Evolutionary conservation across 345 rosid species (phyloP).

Genomic region (Ailanthus altissimus): DNA sequence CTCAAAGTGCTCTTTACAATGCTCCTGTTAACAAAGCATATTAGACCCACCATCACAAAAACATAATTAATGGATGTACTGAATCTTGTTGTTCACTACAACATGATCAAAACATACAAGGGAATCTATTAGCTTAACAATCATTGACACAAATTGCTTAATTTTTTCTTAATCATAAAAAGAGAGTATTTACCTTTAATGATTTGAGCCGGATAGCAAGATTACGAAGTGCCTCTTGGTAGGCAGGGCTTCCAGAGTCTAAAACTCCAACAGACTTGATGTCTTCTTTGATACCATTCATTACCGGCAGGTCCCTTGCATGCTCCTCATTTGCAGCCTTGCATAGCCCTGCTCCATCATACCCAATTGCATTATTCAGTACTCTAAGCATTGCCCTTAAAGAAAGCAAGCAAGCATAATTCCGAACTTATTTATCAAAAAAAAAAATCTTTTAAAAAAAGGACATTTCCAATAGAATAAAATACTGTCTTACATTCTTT

Average conservation of each 20-base stretch:
- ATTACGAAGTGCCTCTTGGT: constrained; percentile 49
- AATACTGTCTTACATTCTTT: neutral
- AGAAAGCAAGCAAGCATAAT: neutral
- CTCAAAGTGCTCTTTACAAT: constrained; percentile 57
- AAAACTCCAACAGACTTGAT: constrained; percentile 65
- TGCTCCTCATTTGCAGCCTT: constrained; percentile 64
- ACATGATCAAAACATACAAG: neutral
- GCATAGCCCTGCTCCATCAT: constrained; percentile 51
- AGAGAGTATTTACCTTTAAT: constrained; percentile 40
- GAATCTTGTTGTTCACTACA: neutral
- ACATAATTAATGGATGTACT: neutral
- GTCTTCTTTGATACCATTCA: constrained; percentile 75
- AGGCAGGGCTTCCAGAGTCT: constrained; percentile 42
- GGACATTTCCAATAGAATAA: too few species aligned
- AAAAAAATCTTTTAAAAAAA: neutral
- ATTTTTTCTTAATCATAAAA: neutral
- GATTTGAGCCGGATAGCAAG: constrained; percentile 59
- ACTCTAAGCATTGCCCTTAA: constrained; percentile 6
- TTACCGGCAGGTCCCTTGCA: constrained; percentile 66
- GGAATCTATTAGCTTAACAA: neutral
- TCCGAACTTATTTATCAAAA: neutral
- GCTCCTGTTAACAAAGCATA: constrained; percentile 36
- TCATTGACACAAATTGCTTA: neutral
- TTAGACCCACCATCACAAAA: neutral
- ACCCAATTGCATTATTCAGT: neutral